Percentiles rank a stretch among this genome's conserved stretches.
Evolutionary conservation across 2,329 filamentous ascomycete genomes (phyloP).

Genomic region (Albophoma yamanashiensis): DNA sequence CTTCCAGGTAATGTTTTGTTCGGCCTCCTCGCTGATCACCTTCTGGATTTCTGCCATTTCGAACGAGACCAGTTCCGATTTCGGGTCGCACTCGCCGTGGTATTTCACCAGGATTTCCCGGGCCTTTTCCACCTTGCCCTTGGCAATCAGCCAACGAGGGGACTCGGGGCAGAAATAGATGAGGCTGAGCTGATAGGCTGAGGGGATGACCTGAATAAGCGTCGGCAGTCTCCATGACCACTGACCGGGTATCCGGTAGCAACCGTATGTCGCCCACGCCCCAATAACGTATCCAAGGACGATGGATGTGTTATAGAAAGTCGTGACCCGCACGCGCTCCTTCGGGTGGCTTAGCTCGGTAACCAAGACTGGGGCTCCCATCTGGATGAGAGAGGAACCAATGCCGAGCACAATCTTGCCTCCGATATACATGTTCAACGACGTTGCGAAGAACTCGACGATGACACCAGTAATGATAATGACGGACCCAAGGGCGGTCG

Average conservation of each 20-base stretch:
- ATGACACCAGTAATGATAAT: constrained; percentile 26
- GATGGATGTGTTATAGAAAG: constrained; percentile 30
- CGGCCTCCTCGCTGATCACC: constrained; percentile 21
- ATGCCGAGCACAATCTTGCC: constrained; percentile 26
- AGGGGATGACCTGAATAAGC: constrained; percentile 37
- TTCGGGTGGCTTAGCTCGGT: constrained; percentile 30
- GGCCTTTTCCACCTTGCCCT: constrained; percentile 39
- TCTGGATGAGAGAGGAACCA: constrained; percentile 25
- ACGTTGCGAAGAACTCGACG: constrained; percentile 23
- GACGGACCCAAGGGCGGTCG: constrained; percentile 24
- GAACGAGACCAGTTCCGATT: constrained; percentile 32
- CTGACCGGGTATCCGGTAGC: constrained; percentile 11
- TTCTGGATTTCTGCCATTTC: constrained; percentile 40
- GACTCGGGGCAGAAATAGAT: constrained; percentile 46
- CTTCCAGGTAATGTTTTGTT: constrained; percentile 28
- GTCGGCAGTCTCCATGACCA: constrained; percentile 45
- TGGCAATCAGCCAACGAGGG: constrained; percentile 45
- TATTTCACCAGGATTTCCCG: constrained; percentile 38
- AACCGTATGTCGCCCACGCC: constrained; percentile 25
- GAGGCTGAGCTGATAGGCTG: constrained; percentile 28
- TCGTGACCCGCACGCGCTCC: constrained; percentile 25
- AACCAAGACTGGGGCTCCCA: constrained; percentile 30
- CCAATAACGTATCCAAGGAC: constrained; percentile 26
- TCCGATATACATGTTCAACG: constrained; percentile 25
- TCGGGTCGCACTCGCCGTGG: constrained; percentile 34